Conservation (phyloP, 192 early-diverging fungal genomes). For the Linnemannia elongata region DNA sequence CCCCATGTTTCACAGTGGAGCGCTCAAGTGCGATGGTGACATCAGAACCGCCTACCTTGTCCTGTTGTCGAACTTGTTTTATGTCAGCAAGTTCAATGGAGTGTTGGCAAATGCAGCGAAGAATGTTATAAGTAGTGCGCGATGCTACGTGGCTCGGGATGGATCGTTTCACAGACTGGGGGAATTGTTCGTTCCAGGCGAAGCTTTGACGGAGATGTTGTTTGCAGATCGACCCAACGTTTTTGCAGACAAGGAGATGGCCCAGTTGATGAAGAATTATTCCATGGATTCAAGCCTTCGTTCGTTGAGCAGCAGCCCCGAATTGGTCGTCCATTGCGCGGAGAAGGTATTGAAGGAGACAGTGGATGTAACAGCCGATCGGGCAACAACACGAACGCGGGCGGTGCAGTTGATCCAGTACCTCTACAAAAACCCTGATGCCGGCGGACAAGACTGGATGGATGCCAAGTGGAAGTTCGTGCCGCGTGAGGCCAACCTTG, state of each 20-base stretch:
- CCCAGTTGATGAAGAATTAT: neutral
- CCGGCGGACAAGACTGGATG: constrained; percentile 22
- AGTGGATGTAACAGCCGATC: neutral
- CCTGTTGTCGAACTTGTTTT: neutral
- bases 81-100: neutral
- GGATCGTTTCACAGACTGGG: neutral
- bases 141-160: neutral
- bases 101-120: too few species aligned
- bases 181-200: neutral
- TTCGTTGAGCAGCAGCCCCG: neutral
- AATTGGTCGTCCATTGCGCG: constrained; percentile 10
- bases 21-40: neutral
- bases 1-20: neutral
- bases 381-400: neutral
- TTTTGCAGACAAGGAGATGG: neutral
- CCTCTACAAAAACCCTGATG: constrained; percentile 14
- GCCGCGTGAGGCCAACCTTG: neutral
- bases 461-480: constrained; percentile 30
- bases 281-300: neutral
- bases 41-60: neutral
- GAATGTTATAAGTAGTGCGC: neutral
- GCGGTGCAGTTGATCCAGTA: neutral
- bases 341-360: neutral
- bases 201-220: neutral
- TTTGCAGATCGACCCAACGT: neutral